Evolutionary conservation across 192 early-diverging fungal species (phyloP), one percentile per base, ranked within the genome.

Genomic region (Gryganskiella cystojenkinii): DNA sequence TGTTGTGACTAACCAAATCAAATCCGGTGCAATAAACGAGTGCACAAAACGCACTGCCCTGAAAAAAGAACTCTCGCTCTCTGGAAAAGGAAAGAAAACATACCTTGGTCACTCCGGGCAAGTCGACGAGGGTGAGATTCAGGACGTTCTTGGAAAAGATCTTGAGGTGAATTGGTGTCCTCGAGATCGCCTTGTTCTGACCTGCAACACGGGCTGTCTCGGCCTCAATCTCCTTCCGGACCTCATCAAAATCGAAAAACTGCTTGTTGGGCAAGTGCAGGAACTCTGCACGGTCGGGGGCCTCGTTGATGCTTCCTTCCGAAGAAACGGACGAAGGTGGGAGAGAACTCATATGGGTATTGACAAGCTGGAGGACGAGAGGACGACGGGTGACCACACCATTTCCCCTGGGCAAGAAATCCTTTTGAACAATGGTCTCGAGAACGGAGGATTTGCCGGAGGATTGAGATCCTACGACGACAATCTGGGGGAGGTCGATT

Each of bases 391-490:
- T 95, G 68, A 95, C 92, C 61, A 95, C 91, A 25, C 93, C 93
- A 72, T 85, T 92, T 27, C 93, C 98, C 59, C 97, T 88, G 24
- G 98, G 98, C 56, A 99, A 76, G 79, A 99, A 99, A 85, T 99
- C 98, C 31, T 93, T 86, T n/a, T 97, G 96, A 19, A 99, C 97
- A 69, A 99, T 91, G 79, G 95, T 98, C 71, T 99, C 98, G 28
- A 99, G 83, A 17, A 99, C 98, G n/a, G 95, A 96, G 55, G 92
- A 94, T 79, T 99, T 99, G 59, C 98, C 98, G 60, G 90, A 91
- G 22, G 91, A 92, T 74, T 95, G 94, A 11, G 94, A 95, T 34
- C 93, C 93, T 44, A 95, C 91, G 8, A 94, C 92, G n/a, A 92
- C 91, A 40, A 95, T 95, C 82, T 94, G 90, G 10, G 93, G 93